phyloP scores from a whole-genome alignment of 768 basidiomycete genomes.

The Inosperma sp. region DNA sequence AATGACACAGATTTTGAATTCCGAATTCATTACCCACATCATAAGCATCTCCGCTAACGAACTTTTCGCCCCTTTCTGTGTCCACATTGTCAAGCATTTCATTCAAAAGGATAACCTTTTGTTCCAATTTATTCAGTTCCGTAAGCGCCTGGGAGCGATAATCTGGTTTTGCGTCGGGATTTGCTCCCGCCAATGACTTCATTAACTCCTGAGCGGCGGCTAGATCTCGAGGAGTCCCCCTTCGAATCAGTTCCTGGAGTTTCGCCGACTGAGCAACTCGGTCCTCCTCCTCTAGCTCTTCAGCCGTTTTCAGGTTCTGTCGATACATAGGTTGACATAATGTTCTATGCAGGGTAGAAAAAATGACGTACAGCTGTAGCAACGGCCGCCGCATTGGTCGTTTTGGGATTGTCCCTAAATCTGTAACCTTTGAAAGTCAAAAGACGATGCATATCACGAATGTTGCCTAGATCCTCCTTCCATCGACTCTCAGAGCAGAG shows the following conservation, averaged over 20 bases:
- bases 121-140: slow-evolving; percentile 91
- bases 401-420: slow-evolving; percentile 52
- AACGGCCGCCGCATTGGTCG: slow-evolving; percentile 27
- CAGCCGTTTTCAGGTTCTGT: slow-evolving; percentile 89
- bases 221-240: slow-evolving; percentile 93
- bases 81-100: slow-evolving; percentile 96
- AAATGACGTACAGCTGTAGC: slow-evolving; percentile 37
- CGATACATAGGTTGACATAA: background rate
- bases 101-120: slow-evolving; percentile 91
- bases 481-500: slow-evolving; percentile 86
- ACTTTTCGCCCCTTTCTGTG: slow-evolving; percentile 61
- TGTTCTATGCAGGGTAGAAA: background rate
- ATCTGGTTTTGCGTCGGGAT: slow-evolving; percentile 91
- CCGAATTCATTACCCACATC: slow-evolving; percentile 52
- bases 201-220: slow-evolving; percentile 96
- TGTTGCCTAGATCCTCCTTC: slow-evolving; percentile 95
- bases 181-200: slow-evolving; percentile 92
- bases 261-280: slow-evolving; percentile 93
- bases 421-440: slow-evolving; percentile 90
- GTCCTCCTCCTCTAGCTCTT: slow-evolving; percentile 95
- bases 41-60: slow-evolving; percentile 88
- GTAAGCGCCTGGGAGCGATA: slow-evolving; percentile 85
- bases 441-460: slow-evolving; percentile 94
- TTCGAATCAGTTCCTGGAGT: slow-evolving; percentile 94
- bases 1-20: background rate